Conservation (phyloP, 805 yeast genomes). For the Tetrapisispora namnaoensis region DNA sequence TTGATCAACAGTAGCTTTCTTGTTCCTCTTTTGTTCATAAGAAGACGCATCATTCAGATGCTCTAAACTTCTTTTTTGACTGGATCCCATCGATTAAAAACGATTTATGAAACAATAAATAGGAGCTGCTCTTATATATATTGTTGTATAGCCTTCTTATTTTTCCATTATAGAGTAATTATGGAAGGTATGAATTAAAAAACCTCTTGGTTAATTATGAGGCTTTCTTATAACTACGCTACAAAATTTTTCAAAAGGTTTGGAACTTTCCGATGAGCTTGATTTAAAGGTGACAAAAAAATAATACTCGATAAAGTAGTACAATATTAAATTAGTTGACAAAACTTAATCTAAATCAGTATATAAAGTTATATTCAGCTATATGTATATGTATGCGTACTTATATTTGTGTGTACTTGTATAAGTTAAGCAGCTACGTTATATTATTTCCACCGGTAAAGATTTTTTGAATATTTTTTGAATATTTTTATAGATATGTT, state of each 20-base stretch:
- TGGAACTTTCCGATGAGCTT: not conserved
- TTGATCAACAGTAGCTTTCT: not conserved
- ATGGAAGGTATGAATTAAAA: too few species aligned
- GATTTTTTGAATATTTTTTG: too few species aligned
- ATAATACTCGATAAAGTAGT: not conserved
- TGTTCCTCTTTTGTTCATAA: not conserved
- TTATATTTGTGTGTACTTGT: too few species aligned
- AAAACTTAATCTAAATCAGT: too few species aligned
- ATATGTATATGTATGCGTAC: too few species aligned
- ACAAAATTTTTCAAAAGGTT: not conserved
- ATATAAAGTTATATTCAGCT: too few species aligned
- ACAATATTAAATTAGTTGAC: not conserved
- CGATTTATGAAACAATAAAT: not conserved
- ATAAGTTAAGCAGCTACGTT: too few species aligned
- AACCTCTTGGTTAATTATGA: too few species aligned
- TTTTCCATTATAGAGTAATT: too few species aligned
- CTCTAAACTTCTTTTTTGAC: not conserved
- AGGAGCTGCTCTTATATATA: not conserved
- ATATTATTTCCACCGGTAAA: too few species aligned
- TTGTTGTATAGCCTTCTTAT: too few species aligned
- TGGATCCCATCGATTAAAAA: not conserved
- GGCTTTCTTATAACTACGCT: not conserved
- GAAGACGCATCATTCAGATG: not conserved
- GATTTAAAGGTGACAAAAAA: not conserved
- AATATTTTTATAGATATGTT: too few species aligned